Evolutionary conservation across 352 stramenopile species (phyloP), one percentile per base, ranked within the genome.

Genomic region (Aphanomyces euteiches): DNA sequence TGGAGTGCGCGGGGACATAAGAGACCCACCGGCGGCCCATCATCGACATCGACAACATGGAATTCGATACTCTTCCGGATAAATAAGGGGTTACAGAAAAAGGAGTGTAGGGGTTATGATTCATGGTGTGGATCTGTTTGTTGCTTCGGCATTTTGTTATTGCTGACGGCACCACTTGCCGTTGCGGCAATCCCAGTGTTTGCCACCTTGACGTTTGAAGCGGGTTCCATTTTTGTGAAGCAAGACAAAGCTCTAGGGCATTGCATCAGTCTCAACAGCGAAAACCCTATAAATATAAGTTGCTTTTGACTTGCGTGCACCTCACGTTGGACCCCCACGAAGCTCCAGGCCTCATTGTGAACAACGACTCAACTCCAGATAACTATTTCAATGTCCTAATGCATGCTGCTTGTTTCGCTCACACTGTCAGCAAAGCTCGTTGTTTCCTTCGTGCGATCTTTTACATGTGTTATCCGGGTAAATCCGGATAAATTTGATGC

Each of bases 201-300:
- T 63, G 64, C 64, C 36, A 61, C 61, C 15, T 70, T 50, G 4
- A 70, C 45, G 45, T 70, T 63, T 34, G 64, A 70, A 21, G 61
- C 64, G 4, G 64, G 61, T 34, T 70, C 59, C 54, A 70, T 70
- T 60, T 37, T 70, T 1, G 64, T 70, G 7, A 70, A 70, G 40
- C 8, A 48, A 28, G 64, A 70, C 54, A 70, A 70, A 50, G 64
- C 64, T 7, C 43, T 63, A n/a, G 54, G 54, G 54, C 19, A 39
- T 43, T 41, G 54, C 54, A 5, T 7, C n/a, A 3, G 54, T 61
- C 10, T 40, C 54, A 28, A 39, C 36, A 10, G 50, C 21, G 7
- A 37, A 17, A 19, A 58, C 1, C 10, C 1, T n/a, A 28, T 28
- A 28, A 28, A 28, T 28, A 28, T 28, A 28, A 28, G 28, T 28